Percentiles rank a stretch among this genome's conserved stretches.
phyloP scores from a whole-genome alignment of 306 rosid species.

The Ammopiptanthus mongolicus region DNA sequence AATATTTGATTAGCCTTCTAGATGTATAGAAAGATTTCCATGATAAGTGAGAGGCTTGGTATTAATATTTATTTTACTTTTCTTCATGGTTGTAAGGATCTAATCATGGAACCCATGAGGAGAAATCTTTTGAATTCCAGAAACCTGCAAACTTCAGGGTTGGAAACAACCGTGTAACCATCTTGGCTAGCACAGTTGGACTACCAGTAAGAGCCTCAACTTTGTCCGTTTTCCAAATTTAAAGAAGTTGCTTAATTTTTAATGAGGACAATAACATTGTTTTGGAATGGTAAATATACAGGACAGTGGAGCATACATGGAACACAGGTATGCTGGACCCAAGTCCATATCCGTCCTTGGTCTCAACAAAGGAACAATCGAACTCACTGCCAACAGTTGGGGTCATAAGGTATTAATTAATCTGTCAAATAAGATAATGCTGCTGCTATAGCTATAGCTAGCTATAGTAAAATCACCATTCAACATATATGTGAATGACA shows the following conservation, averaged over 20 bases:
- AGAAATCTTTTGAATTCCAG: slow-evolving; percentile 47
- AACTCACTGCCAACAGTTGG: slow-evolving; percentile 55
- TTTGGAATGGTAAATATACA: slow-evolving; percentile 11
- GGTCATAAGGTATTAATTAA: slow-evolving; percentile 48
- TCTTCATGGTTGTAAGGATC: slow-evolving; percentile 36
- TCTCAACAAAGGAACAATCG: slow-evolving; percentile 55
- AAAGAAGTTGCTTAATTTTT: neutral
- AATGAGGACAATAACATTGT: neutral
- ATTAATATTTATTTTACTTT: neutral
- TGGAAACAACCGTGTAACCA: slow-evolving; percentile 50
- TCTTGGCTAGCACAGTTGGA: slow-evolving; percentile 60
- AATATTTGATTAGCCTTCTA: neutral
- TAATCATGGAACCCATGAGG: slow-evolving; percentile 60
- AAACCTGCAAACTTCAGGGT: slow-evolving; percentile 24
- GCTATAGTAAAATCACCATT: too few species aligned
- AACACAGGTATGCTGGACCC: slow-evolving; percentile 78
- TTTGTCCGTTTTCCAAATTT: neutral
- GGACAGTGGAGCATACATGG: slow-evolving; percentile 99
- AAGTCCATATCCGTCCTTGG: slow-evolving; percentile 44
- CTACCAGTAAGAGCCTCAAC: slow-evolving; percentile 59
- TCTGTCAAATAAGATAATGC: neutral
- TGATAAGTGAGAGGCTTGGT: neutral
- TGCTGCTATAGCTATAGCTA: too few species aligned
- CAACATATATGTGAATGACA: neutral
- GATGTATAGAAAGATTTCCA: neutral